Percentiles rank a stretch among this genome's conserved stretches.
These are phyloP conservation scores for Stevia rebaudiana DNA, from an alignment of 140 eudicot species.

Conservation along the genomic window DNA sequence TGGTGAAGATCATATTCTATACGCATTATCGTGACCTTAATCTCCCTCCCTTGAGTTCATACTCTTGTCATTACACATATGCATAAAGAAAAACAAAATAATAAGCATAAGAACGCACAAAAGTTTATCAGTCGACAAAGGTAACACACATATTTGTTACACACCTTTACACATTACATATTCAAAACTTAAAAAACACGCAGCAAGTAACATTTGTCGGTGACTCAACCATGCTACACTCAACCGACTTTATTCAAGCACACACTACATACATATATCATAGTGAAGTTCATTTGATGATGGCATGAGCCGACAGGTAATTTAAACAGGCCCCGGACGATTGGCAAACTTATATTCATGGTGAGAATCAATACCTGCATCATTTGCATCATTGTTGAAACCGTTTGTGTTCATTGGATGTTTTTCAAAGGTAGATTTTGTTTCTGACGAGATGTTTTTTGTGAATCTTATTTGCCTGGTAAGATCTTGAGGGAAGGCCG, in stretches of 20 bases:
- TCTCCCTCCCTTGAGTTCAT: no score
- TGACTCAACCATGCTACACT: background rate
- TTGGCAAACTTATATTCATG: background rate
- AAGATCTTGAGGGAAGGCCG: no score
- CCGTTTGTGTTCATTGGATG: background rate
- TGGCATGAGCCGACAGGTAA: no score
- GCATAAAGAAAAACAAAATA: no score
- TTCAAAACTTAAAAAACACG: background rate
- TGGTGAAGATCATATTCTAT: no score
- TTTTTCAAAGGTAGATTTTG: background rate
- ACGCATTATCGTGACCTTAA: no score
- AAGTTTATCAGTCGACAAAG: background rate
- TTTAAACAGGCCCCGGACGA: background rate
- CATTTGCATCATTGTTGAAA: background rate
- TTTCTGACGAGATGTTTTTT: no score
- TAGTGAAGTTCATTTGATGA: background rate
- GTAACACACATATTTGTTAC: background rate
- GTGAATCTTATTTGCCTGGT: no score
- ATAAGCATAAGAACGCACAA: background rate
- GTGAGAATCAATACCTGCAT: constrained; percentile 5
- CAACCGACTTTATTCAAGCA: constrained; percentile 12
- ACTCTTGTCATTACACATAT: no score
- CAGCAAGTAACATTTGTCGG: constrained; percentile 10
- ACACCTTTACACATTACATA: background rate
- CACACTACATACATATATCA: background rate